phyloP scores from a whole-genome alignment of 768 basidiomycete species.

The Amanita exitialis region DNA sequence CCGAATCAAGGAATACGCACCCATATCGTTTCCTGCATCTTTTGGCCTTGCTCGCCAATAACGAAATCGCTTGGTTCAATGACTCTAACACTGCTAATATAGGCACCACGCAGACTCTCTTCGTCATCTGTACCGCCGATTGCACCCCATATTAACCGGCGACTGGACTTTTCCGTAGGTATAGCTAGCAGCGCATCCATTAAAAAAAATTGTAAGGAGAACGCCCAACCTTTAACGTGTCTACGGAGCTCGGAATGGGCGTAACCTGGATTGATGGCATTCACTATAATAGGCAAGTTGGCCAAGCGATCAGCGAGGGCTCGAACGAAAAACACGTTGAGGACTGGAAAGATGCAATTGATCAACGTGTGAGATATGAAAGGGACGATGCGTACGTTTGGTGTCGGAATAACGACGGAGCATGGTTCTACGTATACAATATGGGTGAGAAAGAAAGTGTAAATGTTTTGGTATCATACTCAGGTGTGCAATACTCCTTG shows the following conservation, averaged over 20 bases:
- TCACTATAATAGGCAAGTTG: slow-evolving; percentile 20
- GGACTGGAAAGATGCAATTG: slow-evolving; percentile 16
- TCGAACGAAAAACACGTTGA: slow-evolving; percentile 29
- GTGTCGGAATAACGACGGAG: slow-evolving; percentile 19
- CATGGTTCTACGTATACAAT: slow-evolving; percentile 7
- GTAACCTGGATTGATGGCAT: slow-evolving; percentile 30
- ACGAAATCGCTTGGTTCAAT: slow-evolving; percentile 24
- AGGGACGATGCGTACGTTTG: slow-evolving; percentile 19
- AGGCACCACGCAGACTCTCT: slow-evolving; percentile 21
- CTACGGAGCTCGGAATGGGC: slow-evolving; percentile 27
- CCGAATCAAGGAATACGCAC: slow-evolving; percentile 12
- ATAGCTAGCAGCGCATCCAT: slow-evolving; percentile 23
- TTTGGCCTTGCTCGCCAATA: slow-evolving; percentile 19
- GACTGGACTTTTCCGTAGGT: slow-evolving; percentile 25
- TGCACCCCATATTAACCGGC: slow-evolving; percentile 24
- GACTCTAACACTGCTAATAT: slow-evolving; percentile 14
- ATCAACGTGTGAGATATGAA: neutral
- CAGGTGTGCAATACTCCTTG: slow-evolving; percentile 17
- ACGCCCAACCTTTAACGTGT: slow-evolving; percentile 11
- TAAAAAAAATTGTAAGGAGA: slow-evolving; percentile 9
- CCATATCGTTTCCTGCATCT: slow-evolving; percentile 22
- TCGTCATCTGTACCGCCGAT: slow-evolving; percentile 16
- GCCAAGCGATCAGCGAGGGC: slow-evolving; percentile 21
- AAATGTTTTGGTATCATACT: slow-evolving; percentile 7
- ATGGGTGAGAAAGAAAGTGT: neutral